A percentile compares a stretch with the other conserved stretches of the same genome.
phyloP scores from a whole-genome alignment of 2,329 filamentous ascomycete species.

The Fusarium ramigenum region DNA sequence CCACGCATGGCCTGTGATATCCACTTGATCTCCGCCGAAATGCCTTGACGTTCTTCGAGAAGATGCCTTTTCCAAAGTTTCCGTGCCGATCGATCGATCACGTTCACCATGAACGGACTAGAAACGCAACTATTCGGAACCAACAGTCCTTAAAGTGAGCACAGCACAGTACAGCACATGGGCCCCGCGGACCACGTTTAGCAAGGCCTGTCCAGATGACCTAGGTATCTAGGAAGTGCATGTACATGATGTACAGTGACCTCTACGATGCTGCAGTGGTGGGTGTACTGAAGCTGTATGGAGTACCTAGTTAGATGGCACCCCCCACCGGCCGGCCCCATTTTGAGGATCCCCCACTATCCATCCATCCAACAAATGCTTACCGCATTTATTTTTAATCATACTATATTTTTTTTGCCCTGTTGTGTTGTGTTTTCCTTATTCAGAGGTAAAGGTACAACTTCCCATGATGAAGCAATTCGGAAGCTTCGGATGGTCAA shows the following conservation, averaged over 20 bases:
- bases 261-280: background rate
- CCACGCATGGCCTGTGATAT: background rate
- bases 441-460: background rate
- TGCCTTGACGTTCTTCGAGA: background rate
- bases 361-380: constrained; percentile 7
- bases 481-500: constrained; percentile 40
- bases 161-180: background rate
- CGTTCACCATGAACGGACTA: background rate
- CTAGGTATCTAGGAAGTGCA: background rate
- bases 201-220: background rate
- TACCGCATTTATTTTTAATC: constrained; percentile 11
- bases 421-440: background rate
- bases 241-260: background rate
- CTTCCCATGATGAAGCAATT: constrained; percentile 39
- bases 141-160: background rate
- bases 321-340: constrained; percentile 29
- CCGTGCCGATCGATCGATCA: constrained; percentile 29
- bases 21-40: constrained; percentile 1
- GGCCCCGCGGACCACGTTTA: background rate
- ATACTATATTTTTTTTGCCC: background rate
- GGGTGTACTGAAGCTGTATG: background rate
- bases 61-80: background rate
- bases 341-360: constrained; percentile 16
- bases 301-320: background rate
- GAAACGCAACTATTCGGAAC: background rate